Base-by-base conservation (phyloP, 2,329 filamentous ascomycete species). In the Cladosporium cucumerinum region DNA sequence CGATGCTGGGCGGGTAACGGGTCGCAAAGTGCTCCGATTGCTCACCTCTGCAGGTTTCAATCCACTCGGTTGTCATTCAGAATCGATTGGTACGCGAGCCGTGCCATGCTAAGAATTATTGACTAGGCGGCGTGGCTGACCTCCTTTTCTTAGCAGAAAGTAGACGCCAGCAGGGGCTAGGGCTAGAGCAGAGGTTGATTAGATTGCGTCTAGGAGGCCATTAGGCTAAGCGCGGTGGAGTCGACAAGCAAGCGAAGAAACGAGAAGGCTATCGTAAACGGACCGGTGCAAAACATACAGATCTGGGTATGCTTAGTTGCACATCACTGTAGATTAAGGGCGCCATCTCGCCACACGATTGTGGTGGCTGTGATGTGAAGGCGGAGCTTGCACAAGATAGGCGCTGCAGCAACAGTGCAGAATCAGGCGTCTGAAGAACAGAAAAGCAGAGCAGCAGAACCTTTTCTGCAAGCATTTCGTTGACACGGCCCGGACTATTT, bases 101-200 rank as follows among this genome's bases (percentile, higher is more conserved):
- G 58, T 51, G 58, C 25, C 46, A 51, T 51, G 28, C 43, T 32
- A 52, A 58, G 54, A 58, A 34, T 3, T 61, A 46, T 61, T 61
- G 39, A 61, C 46, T 26, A 36, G 55, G 46, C 58, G 30, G 58
- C 39, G 58, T 49, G 26, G 32, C 43, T n/a, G 26, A 28, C 32
- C 58, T 61, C 58, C 58, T 61, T 61, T 61, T 61, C 46, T 61
- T 61, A 51, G 58, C 43, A 49, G 58, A 21, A 51, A n/a, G 39
- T 46, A n/a, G 34, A 46, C 43, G 46, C 30, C n/a, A 21, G 58
- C 28, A 49, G 11, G 32, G 28, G 16, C 25, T 59, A 30, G 25
- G 26, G 28, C 30, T 34, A 34, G 36, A n/a, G 28, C 51, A 18
- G 26, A 54, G 39, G 39, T 5, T 12, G 43, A n/a, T 21, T 61